These are phyloP conservation scores for Apophysomyces variabilis DNA, from an alignment of 371 early-diverging fungal species.

Conservation along the genomic window DNA sequence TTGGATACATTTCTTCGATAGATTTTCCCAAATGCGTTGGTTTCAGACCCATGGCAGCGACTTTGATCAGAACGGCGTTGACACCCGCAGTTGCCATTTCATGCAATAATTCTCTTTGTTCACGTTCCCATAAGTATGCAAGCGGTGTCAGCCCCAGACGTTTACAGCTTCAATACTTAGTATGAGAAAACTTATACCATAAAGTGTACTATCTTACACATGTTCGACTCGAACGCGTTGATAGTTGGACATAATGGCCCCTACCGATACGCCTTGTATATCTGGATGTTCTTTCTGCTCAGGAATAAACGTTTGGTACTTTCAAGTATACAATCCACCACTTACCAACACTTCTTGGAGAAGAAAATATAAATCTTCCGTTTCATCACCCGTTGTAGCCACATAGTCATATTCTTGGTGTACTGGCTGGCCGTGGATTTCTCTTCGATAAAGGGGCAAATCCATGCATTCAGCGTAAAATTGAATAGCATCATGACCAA, in stretches of 20 bases:
- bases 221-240: constrained; percentile 97
- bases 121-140: constrained; percentile 94
- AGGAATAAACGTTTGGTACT: neutral
- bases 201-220: constrained; percentile 63
- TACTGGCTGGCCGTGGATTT: constrained; percentile 79
- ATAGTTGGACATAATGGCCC: constrained; percentile 98
- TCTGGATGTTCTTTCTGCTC: constrained; percentile 71
- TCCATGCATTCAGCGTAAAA: constrained; percentile 88
- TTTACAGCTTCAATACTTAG: constrained; percentile 64
- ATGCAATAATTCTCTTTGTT: constrained; percentile 86
- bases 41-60: constrained; percentile 90
- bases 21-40: constrained; percentile 78
- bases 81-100: constrained; percentile 93
- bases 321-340: neutral
- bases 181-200: neutral
- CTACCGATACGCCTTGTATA: constrained; percentile 92
- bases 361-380: constrained; percentile 93
- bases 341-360: constrained; percentile 70
- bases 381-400: constrained; percentile 84
- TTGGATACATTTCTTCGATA: constrained; percentile 78
- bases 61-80: constrained; percentile 92
- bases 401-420: constrained; percentile 70
- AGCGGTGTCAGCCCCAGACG: constrained; percentile 84
- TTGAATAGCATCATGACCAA: constrained; percentile 93
- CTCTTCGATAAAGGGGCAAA: constrained; percentile 86